phyloP scores from a whole-genome alignment of 352 stramenopile genomes.

The Phytophthora pisi region DNA sequence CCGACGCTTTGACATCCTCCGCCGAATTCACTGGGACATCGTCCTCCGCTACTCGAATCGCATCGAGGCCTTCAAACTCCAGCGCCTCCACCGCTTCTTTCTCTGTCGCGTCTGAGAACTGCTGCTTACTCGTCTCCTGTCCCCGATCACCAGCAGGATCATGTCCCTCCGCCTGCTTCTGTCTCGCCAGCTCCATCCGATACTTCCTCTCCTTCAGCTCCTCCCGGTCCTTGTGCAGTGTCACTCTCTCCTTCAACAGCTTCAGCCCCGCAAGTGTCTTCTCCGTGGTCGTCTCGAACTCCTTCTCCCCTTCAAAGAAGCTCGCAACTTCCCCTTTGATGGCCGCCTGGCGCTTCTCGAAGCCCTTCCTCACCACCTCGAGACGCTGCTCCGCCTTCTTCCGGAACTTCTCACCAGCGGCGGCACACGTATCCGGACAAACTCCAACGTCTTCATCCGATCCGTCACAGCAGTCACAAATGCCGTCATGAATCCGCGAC shows the following conservation, averaged over 20 bases:
- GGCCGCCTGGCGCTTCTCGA: conserved; percentile 48
- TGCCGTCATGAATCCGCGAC: conserved; percentile 91
- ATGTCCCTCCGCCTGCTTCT: conserved; percentile 37
- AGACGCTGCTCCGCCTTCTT: conserved; percentile 45
- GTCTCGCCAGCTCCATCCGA: conserved; percentile 54
- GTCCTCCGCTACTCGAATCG: conserved; percentile 33
- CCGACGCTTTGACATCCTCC: conserved; percentile 32
- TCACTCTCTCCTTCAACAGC: conserved; percentile 62
- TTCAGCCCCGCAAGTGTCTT: conserved; percentile 49
- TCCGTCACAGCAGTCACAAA: conserved; percentile 98
- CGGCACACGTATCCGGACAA: conserved; percentile 61
- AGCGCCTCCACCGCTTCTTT: conserved; percentile 15
- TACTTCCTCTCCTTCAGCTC: conserved; percentile 67
- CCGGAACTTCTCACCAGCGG: conserved; percentile 42
- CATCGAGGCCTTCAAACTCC: conserved; percentile 45
- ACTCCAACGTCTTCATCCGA: conserved; percentile 80
- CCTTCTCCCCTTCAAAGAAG: conserved; percentile 48
- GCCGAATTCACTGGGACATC: conserved; percentile 25
- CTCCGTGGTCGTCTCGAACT: conserved; percentile 30
- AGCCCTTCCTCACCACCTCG: conserved; percentile 47
- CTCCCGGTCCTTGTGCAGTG: conserved; percentile 66
- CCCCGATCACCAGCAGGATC: not conserved
- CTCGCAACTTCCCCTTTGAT: conserved; percentile 47
- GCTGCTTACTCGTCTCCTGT: conserved; percentile 12
- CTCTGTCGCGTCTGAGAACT: conserved; percentile 27